These are phyloP conservation scores for Trichoderma afroharzianum DNA, from an alignment of 2,329 filamentous ascomycete species.

Conservation along the genomic window DNA sequence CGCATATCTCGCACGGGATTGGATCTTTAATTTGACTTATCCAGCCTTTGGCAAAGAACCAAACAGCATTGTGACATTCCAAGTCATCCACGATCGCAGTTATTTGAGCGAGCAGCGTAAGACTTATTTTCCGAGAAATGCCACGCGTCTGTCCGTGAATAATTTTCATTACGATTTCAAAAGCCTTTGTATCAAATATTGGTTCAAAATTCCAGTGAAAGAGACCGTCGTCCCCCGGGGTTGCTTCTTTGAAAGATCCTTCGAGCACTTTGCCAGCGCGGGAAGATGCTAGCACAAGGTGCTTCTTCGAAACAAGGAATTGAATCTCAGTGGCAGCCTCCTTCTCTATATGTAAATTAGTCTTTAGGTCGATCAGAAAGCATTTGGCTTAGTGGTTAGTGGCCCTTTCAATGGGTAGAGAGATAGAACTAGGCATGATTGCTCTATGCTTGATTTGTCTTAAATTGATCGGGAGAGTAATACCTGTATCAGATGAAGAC, in stretches of 20 bases:
- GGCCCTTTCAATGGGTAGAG: not conserved
- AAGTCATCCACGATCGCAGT: not conserved
- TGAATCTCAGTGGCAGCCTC: not conserved
- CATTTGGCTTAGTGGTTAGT: not conserved
- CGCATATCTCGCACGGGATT: not conserved
- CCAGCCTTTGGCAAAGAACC: not conserved
- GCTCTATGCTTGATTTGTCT: not conserved
- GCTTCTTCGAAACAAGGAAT: not conserved
- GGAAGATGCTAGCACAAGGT: not conserved
- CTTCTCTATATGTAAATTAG: not conserved
- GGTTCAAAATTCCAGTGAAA: not conserved
- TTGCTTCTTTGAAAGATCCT: not conserved
- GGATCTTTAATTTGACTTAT: not conserved
- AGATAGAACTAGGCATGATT: not conserved
- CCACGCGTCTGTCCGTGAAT: not conserved
- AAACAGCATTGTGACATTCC: not conserved
- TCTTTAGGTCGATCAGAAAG: rapidly evolving
- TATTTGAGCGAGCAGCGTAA: not conserved
- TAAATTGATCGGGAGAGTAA: not conserved
- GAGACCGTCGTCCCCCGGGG: not conserved
- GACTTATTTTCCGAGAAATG: not conserved
- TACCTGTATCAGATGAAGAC: not conserved
- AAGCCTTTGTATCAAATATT: not conserved
- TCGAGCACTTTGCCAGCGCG: not conserved
- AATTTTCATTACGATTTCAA: not conserved